phyloP scores from a whole-genome alignment of 305 asterid genomes.

The Plantago coronopus region DNA sequence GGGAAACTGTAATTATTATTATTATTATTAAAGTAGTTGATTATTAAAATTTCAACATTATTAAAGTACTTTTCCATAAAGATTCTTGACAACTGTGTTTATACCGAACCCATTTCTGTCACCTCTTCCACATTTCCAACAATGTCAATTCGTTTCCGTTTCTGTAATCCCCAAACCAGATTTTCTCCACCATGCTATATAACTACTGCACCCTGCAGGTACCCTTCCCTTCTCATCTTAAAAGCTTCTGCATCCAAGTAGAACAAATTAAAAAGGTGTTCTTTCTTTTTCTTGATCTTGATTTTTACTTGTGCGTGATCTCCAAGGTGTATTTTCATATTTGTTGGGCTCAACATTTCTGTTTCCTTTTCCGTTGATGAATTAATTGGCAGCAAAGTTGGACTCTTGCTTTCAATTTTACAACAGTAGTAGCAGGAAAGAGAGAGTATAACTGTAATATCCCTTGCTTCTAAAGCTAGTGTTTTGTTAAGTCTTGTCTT shows the following conservation, averaged over 20 bases:
- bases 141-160: neutral
- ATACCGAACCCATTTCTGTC: neutral
- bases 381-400: conserved; percentile 6
- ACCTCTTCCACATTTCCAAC: neutral
- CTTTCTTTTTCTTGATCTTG: too few relatives aligned
- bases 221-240: too few relatives aligned
- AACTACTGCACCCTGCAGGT: too few relatives aligned
- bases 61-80: too few relatives aligned
- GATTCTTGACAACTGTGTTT: neutral
- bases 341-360: neutral
- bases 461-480: conserved; percentile 1
- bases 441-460: conserved; percentile 8
- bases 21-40: too few relatives aligned
- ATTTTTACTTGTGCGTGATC: too few relatives aligned
- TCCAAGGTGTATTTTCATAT: conserved; percentile 31
- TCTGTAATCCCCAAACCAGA: neutral
- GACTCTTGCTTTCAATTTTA: conserved; percentile 15
- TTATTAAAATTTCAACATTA: too few relatives aligned
- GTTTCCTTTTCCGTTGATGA: too few relatives aligned
- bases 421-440: neutral
- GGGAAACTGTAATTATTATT: too few relatives aligned
- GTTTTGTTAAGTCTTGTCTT: conserved; percentile 10
- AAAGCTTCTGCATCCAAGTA: too few relatives aligned
- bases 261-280: too few relatives aligned
- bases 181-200: neutral